Base-by-base conservation (phyloP, 228 moss, liverwort and hornwort species). In the Sphagnum fallax region DNA sequence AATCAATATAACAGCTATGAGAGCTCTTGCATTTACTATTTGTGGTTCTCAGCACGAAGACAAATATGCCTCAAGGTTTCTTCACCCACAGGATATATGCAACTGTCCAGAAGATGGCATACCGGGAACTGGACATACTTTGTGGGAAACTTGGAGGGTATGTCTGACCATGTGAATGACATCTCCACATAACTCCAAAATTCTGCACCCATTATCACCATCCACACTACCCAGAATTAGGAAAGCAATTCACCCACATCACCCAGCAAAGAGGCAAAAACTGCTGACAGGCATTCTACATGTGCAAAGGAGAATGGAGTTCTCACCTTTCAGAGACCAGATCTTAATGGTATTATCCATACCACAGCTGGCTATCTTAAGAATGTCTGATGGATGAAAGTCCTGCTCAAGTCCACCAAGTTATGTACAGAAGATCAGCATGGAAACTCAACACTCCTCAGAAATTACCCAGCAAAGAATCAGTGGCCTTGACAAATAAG, bases 291-390 rank as follows among this genome's bases (percentile, higher is more conserved):
- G 32, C 32, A 32, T 1, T 32, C 32, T 32, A 32, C 32, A 32
- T 32, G 32, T 32, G 32, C 32, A 32, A 32, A 32, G 32, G 32
- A 32, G 32, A 8, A 11, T 18, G 10, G 15, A 68, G 4, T 11
- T 8, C 47, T 13, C 52, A 88, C 87, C 87, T 86, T 87, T 96
- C 68, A 96, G 77, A 61, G 87, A 91, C 96, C 96, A 96, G 68
- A 96, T 91, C 82, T 96, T 96, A 72, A 96, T 91, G 1, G 92
- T 96, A 75, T 96, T 96, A 71, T 96, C 96, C 96, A 96, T 96
- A 63, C 96, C 96, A 72, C 96, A 96, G 73, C 91, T 96, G 4
- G 96, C 96, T 80, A 96, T 77, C 73, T 89, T 86, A 66, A 89
- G 63, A 18, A 92, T 67, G 61, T 96, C 96, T 32, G 92, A 73